A percentile compares a stretch with the other conserved stretches of the same genome.
These are phyloP conservation scores for Rhododendron griersonianum DNA, from an alignment of 148 eudicot species.

Conservation along the genomic window DNA sequence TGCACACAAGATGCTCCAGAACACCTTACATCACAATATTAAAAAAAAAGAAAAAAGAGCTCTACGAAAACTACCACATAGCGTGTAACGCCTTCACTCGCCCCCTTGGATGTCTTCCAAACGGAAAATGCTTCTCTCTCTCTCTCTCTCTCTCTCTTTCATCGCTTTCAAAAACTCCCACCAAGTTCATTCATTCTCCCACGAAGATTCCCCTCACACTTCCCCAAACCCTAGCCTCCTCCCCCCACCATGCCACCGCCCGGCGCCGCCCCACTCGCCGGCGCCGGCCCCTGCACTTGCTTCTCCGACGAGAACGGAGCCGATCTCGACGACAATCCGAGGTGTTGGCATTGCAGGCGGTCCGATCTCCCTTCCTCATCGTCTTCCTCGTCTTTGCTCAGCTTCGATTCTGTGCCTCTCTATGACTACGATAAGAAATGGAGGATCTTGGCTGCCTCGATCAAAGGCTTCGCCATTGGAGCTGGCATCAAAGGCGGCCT, in stretches of 20 bases:
- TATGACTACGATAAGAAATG: conserved; percentile 45
- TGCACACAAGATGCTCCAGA: too few species aligned
- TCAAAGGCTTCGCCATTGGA: conserved; percentile 82
- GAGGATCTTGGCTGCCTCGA: conserved; percentile 53
- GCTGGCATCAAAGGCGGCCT: conserved; percentile 95
- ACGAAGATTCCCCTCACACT: not conserved
- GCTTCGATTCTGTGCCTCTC: conserved; percentile 53
- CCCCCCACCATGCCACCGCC: conserved; percentile 18
- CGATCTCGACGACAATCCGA: not conserved
- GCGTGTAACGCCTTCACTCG: conserved; percentile 9
- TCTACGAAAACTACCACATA: not conserved
- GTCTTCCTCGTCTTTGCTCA: conserved; percentile 41
- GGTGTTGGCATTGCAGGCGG: conserved; percentile 43
- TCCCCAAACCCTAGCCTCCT: conserved; percentile 11
- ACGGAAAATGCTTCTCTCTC: not conserved
- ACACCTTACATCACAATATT: too few species aligned
- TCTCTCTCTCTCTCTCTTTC: conserved; percentile 4
- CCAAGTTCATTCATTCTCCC: not conserved
- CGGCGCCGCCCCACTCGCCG: conserved; percentile 11
- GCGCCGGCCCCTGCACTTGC: conserved; percentile 2
- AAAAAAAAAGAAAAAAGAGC: not conserved
- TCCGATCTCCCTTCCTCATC: conserved; percentile 38
- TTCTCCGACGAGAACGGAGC: not conserved
- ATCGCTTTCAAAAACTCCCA: conserved; percentile 16
- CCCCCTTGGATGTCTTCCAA: not conserved